Conservation (phyloP, 2,329 filamentous ascomycete species). For the Trichoderma cornu-damae region DNA sequence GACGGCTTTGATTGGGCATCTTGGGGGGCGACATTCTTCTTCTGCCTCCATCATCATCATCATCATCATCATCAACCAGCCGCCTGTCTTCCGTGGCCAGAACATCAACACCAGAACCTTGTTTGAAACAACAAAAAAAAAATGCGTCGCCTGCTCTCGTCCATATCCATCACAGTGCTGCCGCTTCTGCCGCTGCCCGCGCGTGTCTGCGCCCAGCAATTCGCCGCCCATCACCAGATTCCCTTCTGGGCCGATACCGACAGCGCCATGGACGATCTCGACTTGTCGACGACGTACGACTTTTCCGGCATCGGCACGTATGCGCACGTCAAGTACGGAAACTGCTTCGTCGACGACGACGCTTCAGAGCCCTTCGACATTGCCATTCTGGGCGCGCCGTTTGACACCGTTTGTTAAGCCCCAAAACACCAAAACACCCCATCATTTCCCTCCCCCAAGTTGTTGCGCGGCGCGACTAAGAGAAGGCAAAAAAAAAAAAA, state of each 20-base stretch:
- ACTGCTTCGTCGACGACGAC: conserved; percentile 25
- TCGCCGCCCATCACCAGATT: conserved; percentile 15
- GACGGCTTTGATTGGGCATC: too few species aligned
- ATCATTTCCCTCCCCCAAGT: too few species aligned
- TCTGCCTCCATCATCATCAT: too few species aligned
- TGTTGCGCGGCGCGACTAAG: too few species aligned
- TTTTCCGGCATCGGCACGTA: conserved; percentile 24
- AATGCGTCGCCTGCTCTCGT: conserved; percentile 1
- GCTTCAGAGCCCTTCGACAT: conserved; percentile 25
- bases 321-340: conserved; percentile 24
- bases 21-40: too few species aligned
- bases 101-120: neutral
- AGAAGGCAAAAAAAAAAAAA: too few species aligned
- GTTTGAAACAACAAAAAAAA: neutral
- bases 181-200: neutral
- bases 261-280: conserved; percentile 16
- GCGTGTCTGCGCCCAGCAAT: neutral
- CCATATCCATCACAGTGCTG: neutral
- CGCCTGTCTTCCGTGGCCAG: neutral
- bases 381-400: conserved; percentile 29
- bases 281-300: conserved; percentile 20
- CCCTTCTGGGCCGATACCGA: conserved; percentile 21
- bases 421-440: too few species aligned
- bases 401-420: conserved; percentile 29
- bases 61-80: neutral